Evolutionary conservation across 805 yeast species (phyloP).

Genomic region (Schwanniomyces polymorphus): DNA sequence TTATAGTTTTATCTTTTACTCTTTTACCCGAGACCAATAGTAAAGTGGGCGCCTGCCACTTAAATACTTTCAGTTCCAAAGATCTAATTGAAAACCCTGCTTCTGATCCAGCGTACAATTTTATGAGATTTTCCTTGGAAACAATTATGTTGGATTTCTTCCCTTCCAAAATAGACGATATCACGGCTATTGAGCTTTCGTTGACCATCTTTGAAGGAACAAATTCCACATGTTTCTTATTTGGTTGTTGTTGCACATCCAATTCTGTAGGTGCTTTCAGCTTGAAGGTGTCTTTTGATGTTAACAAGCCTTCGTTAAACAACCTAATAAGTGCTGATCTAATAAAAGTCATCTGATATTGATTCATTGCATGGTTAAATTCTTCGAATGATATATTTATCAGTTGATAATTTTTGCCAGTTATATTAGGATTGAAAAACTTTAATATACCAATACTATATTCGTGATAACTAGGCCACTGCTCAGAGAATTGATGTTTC

Average conservation of each 20-base stretch:
- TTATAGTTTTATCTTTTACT: slow-evolving; percentile 32
- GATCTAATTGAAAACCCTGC: slow-evolving; percentile 88
- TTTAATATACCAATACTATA: slow-evolving; percentile 48
- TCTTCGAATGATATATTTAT: slow-evolving; percentile 14
- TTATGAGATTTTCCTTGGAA: slow-evolving; percentile 49
- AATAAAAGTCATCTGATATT: slow-evolving; percentile 16
- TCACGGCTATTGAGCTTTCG: slow-evolving; percentile 37
- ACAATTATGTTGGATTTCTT: slow-evolving; percentile 31
- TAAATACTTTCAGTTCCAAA: slow-evolving; percentile 76
- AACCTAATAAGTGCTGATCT: slow-evolving; percentile 16
- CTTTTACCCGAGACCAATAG: slow-evolving; percentile 67
- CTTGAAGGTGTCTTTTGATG: not conserved
- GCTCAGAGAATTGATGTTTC: slow-evolving; percentile 15
- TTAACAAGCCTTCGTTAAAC: slow-evolving; percentile 30
- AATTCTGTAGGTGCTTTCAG: not conserved
- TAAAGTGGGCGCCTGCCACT: slow-evolving; percentile 88
- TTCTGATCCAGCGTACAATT: slow-evolving; percentile 70
- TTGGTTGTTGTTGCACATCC: slow-evolving; percentile 1
- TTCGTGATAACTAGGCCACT: slow-evolving; percentile 45
- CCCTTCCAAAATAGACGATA: slow-evolving; percentile 30
- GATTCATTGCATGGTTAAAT: slow-evolving; percentile 13
- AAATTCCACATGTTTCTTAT: slow-evolving; percentile 9
- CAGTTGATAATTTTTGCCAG: slow-evolving; percentile 13
- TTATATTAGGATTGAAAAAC: slow-evolving; percentile 46
- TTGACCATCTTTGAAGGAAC: slow-evolving; percentile 38